A percentile compares a stretch with the other conserved stretches of the same genome.
phyloP scores from a whole-genome alignment of 495 filamentous ascomycete genomes.

The Penicillium robsamsonii region DNA sequence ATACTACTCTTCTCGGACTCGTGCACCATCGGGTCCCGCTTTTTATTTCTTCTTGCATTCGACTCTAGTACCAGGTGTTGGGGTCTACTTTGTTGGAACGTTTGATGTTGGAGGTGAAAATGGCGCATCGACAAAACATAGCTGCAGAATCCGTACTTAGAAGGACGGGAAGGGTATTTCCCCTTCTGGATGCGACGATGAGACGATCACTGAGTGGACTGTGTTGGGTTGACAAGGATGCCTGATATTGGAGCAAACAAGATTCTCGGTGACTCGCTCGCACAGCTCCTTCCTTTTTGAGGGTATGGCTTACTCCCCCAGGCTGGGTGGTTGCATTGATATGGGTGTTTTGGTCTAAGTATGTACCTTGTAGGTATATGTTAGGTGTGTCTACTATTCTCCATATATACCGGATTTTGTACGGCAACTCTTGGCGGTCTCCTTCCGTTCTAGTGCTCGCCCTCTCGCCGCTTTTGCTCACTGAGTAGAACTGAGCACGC shows the following conservation, averaged over 20 bases:
- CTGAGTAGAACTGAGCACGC: too few relatives aligned
- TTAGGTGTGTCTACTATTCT: not conserved
- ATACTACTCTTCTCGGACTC: constrained; percentile 1
- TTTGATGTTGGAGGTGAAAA: constrained; percentile 12
- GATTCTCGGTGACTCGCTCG: not conserved
- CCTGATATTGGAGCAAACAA: constrained; percentile 6
- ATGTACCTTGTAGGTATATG: not conserved
- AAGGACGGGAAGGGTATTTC: constrained; percentile 1
- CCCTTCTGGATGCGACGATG: constrained; percentile 8
- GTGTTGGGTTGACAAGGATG: constrained; percentile 10
- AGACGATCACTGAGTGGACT: not conserved
- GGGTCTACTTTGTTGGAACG: not conserved
- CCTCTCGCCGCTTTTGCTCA: too few relatives aligned
- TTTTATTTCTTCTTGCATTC: not conserved
- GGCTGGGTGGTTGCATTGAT: not conserved
- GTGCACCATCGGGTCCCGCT: constrained; percentile 5
- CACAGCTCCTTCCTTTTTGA: not conserved
- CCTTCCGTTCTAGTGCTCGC: too few relatives aligned
- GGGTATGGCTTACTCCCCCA: not conserved
- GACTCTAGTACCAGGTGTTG: constrained; percentile 2
- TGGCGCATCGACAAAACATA: constrained; percentile 13
- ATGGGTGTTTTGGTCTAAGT: not conserved
- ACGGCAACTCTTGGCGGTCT: too few relatives aligned
- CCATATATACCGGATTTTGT: too few relatives aligned
- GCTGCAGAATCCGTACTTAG: constrained; percentile 15